Percentiles rank a stretch among this genome's conserved stretches.
phyloP scores from a whole-genome alignment of 1,284 basidiomycete species.

The Marasmius sp. region DNA sequence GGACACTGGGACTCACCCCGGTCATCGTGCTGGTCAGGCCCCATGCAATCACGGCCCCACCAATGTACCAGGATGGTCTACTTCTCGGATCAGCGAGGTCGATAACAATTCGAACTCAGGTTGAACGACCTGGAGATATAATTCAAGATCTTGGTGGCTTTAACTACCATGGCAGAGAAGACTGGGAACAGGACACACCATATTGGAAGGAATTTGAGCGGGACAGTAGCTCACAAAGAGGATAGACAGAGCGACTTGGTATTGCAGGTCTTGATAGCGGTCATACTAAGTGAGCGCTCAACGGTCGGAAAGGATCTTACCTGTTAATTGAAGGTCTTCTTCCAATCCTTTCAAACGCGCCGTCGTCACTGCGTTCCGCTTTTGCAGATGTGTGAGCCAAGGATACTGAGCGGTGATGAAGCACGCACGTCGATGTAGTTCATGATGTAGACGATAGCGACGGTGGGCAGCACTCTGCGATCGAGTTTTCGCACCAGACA shows the following conservation, averaged over 20 bases:
- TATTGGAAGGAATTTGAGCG: slow-evolving; percentile 66
- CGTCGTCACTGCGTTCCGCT: slow-evolving; percentile 63
- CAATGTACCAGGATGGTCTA: slow-evolving; percentile 66
- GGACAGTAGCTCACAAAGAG: slow-evolving; percentile 62
- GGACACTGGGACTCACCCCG: slow-evolving; percentile 39
- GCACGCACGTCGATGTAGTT: slow-evolving; percentile 66
- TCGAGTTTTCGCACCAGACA: slow-evolving; percentile 56
- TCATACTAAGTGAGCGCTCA: not conserved
- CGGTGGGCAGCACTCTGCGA: slow-evolving; percentile 55
- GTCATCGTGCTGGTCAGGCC: slow-evolving; percentile 62
- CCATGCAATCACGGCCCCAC: slow-evolving; percentile 58
- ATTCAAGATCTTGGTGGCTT: slow-evolving; percentile 44
- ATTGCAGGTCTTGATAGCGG: slow-evolving; percentile 50
- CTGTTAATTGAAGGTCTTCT: slow-evolving; percentile 51
- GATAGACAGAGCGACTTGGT: slow-evolving; percentile 56
- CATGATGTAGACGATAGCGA: slow-evolving; percentile 64
- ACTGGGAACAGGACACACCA: slow-evolving; percentile 37
- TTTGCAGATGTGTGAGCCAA: not conserved
- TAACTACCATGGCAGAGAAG: not conserved
- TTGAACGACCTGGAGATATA: slow-evolving; percentile 43
- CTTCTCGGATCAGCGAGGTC: not conserved
- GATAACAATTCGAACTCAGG: not conserved
- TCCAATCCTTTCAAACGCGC: slow-evolving; percentile 63
- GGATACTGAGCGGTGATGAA: not conserved
- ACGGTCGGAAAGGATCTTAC: slow-evolving; percentile 21